Evolutionary conservation across 2,329 filamentous ascomycete genomes (phyloP), one percentile per base, ranked within the genome.

Genomic region (Phyllosticta ampelicida): DNA sequence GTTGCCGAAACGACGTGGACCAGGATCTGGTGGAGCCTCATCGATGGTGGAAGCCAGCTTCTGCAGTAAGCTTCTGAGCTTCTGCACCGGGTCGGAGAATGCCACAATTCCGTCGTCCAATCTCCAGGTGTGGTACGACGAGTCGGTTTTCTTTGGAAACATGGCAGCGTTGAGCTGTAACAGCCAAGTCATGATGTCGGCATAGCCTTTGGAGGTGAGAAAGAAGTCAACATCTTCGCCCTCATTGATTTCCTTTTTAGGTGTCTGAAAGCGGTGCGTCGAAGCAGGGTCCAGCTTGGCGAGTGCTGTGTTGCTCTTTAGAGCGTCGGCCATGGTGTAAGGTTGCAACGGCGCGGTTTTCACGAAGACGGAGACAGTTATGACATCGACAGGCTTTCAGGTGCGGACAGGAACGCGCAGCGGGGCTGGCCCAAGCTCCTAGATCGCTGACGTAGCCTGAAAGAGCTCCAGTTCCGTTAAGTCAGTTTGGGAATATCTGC

Each of bases 1-100:
- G 70, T 99, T 99, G 30, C 94, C 94, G 69, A 97, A 99, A 62
- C 94, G 81, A 56, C 92, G 80, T 18, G 92, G 91, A 13, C 91
- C 91, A 6, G 84, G 83, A 65, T 95, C 87, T 0, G 92, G 92
- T 1, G 91, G 92, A 0, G 85, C 87, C 67, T 91, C 84, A 16
- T 86, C 82, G 54, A 96, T 82, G 54, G 95, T 79, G 9, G 73
- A 74, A 55, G 83, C 81, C 13, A 95, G 76, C 53, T 77, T 80
- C 5, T 77, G 73, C 16, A 97, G 74, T 36, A 99, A 76, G 9
- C 75, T 69, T 70, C 85, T 84, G 19, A 97, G 75, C 9, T 78
- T 79, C 54, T 76, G 75, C 19, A 96, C 80, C 0, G 85, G 79
- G 1, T 79, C 75, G 44, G 83, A 79, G 68, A 76, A 70, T 4